Evolutionary conservation across 2,329 filamentous ascomycete species (phyloP), one percentile per base, ranked within the genome.

Genomic region (Verticillium klebahnii): DNA sequence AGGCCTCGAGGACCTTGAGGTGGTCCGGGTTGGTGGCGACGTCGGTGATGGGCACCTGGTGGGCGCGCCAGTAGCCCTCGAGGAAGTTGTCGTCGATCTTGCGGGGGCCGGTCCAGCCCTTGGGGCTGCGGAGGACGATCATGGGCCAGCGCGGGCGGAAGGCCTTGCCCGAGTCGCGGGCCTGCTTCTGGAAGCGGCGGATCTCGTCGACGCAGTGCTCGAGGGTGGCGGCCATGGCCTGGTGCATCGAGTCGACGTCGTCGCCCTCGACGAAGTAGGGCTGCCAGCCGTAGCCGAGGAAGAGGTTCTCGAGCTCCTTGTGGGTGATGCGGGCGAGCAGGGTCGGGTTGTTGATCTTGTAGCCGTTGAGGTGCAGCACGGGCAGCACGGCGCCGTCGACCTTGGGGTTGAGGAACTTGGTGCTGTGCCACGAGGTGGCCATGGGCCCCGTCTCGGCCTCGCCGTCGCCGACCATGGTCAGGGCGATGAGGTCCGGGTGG

Each of bases 291-390:
- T 92, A 93, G 34, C 90, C 90, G 52, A 84, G 66, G 74, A 93
- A 90, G 19, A 93, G 79, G 29, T 82, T 78, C 67, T 86, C 82
- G 6, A 93, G 80, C 75, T 93, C 90, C 64, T 89, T 85, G 72
- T 92, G 89, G 54, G 85, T 85, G 70, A 93, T 89, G 66, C 90
- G 86, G 15, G 90, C 86, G 17, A 93, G 82, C 0, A 93, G 71
- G 5, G 87, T 93, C 9, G 89, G 89, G 74, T 92, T 91, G 79
- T 91, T 91, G 79, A 93, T 93, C 80, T 93, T 93, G 82, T 93
- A 93, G 56, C 90, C 90, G 68, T 93, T 93, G 37, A 93, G 80
- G 73, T 93, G 89, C 12, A 93, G 81, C 6, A 93, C 86, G 0
- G 90, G 90, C 1, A 93, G 80, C 8, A 93, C 90, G 40, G 89